Evolutionary conservation across 306 rosid genomes (phyloP), one percentile per base, ranked within the genome.

Genomic region (Acacia crassicarpa): DNA sequence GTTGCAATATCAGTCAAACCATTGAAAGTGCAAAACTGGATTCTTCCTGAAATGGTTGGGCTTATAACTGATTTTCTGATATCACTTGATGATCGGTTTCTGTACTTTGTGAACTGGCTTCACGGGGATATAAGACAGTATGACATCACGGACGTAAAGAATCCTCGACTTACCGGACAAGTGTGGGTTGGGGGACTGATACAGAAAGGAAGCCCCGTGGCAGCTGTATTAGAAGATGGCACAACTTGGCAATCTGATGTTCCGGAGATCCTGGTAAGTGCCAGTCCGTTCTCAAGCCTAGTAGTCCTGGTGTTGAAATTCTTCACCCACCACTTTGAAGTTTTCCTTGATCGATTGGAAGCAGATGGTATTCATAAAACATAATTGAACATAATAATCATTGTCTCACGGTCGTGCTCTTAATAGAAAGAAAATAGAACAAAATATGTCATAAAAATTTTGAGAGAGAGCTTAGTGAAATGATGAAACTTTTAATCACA

Each of bases 181-280:
- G 4, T 61, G 12, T 61, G 67, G 67, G 67, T 61, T 22, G 67
- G 67, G 33, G 67, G 67, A 61, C 35, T 61, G 17, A 23, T 61
- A 61, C 25, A 23, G 35, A 61, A 61, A 25, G 67, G 35, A 25
- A 22, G 67, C 67, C 67, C 35, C 16, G 35, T 61, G 1, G 67
- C 17, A 10, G 67, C 33, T 61, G 67, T 61, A 9, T 35, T 35
- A 61, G 67, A 61, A 25, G 67, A 61, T 61, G 67, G 67, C 35
- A 61, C 67, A 25, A 61, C 67, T 61, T 59, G 66, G 66, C 66
- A 59, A 59, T 59, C 33, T 59, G 66, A 59, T 59, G 66, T 59
- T 59, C 66, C 66, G 25, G 17, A 61, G 81, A 89, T 58, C 58
- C 83, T 14, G 89, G 22, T 19, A 6, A 53, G 59, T 17, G 59